Evolutionary conservation across 2,329 filamentous ascomycete species (phyloP).

Genomic region (Aureobasidium sp.): DNA sequence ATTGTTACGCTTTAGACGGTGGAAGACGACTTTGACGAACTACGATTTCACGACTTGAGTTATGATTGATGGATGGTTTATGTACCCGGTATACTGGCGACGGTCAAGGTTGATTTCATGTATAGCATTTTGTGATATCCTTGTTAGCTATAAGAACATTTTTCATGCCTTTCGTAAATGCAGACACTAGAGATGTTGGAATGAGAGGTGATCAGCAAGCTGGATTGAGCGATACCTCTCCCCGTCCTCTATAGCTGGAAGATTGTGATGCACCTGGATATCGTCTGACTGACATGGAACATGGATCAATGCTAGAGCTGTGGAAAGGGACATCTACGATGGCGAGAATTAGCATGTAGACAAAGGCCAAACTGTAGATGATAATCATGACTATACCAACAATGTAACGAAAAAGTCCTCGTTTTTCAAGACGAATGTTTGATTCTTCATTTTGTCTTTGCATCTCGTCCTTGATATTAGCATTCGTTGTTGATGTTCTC

Average conservation of each 20-base stretch:
- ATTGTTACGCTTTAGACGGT: not conserved
- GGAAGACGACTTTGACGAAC: not conserved
- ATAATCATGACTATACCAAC: not conserved
- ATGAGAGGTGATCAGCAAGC: no score
- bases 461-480: no score
- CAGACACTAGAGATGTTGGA: no score
- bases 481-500: no score
- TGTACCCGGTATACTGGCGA: not conserved
- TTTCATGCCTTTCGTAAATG: no score
- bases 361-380: conserved; percentile 31
- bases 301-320: conserved; percentile 63
- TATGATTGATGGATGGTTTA: not conserved
- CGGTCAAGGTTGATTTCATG: not conserved
- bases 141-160: no score
- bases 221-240: no score
- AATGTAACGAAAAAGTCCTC: no score
- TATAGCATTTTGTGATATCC: not conserved
- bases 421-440: no score
- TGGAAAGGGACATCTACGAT: conserved; percentile 82
- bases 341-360: conserved; percentile 49
- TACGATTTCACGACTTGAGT: not conserved
- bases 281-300: no score
- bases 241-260: no score
- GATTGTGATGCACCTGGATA: no score
- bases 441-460: not conserved